phyloP scores from a whole-genome alignment of 176 grass and related monocot species.

The Aegilops umbellulata region DNA sequence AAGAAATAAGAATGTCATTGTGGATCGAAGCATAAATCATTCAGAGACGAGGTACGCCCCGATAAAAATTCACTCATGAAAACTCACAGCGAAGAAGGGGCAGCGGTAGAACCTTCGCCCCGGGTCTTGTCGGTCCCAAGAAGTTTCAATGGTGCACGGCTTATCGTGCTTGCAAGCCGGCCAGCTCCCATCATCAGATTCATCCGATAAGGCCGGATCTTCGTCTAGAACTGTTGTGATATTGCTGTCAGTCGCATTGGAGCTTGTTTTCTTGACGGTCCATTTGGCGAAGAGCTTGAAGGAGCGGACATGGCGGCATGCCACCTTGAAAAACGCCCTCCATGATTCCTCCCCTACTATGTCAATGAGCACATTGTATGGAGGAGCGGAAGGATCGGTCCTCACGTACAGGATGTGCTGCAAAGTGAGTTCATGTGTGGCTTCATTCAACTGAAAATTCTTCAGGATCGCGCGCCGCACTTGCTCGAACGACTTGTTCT shows the following conservation, averaged over 20 bases:
- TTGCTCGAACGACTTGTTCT: neutral
- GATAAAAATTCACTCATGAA: too few relatives aligned
- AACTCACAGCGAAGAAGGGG: neutral
- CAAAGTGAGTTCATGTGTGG: neutral
- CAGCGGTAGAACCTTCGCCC: neutral
- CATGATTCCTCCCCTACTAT: neutral
- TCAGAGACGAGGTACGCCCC: too few relatives aligned
- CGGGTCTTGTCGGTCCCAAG: neutral
- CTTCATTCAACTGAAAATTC: neutral
- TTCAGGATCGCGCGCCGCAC: neutral
- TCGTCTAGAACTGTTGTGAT: neutral
- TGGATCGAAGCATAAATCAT: neutral
- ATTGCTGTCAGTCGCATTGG: neutral
- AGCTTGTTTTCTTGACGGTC: neutral
- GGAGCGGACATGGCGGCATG: neutral
- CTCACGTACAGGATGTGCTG: neutral
- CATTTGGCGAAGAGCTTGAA: neutral
- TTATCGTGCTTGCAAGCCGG: neutral
- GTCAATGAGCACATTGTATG: neutral
- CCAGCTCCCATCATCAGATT: neutral
- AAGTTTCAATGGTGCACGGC: neutral
- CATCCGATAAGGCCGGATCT: neutral
- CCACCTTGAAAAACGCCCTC: neutral
- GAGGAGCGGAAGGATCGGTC: neutral
- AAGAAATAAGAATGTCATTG: neutral